Base-by-base conservation (phyloP, 1,284 basidiomycete genomes). In the Ceratorhiza oryzae-sativae region DNA sequence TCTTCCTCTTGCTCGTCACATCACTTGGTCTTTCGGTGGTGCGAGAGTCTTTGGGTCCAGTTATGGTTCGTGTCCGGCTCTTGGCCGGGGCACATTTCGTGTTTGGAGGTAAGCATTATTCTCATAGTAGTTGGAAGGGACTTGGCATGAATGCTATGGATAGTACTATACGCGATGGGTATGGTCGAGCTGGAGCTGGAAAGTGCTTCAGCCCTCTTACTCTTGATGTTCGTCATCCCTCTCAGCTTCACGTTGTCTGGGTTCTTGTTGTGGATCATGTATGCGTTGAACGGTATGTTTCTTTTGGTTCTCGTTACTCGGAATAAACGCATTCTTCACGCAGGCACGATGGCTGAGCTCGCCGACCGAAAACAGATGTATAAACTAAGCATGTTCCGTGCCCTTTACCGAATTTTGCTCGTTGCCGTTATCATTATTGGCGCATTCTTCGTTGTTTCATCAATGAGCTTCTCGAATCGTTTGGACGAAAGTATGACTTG, bases 211-310 rank as follows among this genome's bases (percentile, higher is more conserved):
- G 89, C 92, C 0, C 81, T 94, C 59, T 79, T 93, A 51, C 85
- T 96, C 42, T 83, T 96, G 59, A 77, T 94, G 74, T 93, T 96
- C 79, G 93, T 98, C 76, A 91, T 98, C 77, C 97, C 97, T 1
- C 84, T 99, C 49, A 92, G 96, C 0, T 90, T 98, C 80, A 97
- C 96, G 0, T 84, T 99, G 41, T 97, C 95, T 59, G 89, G 90
- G 0, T 98, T 98, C 85, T 86, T 98, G 51, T 86, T 97, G 77
- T 98, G 97, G 97, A 98, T 95, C 73, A 88, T 95, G 81, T 90
- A 94, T 79, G 87, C 91, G n/a, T 83, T 95, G 70, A 94, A 94
- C 77, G 89, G 92, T 92, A 76, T 39, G 84, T 27, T 13, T 55
- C 58, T 12, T 42, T 41, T 32, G 46, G 12, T 13, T 25, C 41